Percentiles rank a stretch among this genome's conserved stretches.
Evolutionary conservation across 2,329 filamentous ascomycete species (phyloP).

Genomic region (Beauveria sp.): DNA sequence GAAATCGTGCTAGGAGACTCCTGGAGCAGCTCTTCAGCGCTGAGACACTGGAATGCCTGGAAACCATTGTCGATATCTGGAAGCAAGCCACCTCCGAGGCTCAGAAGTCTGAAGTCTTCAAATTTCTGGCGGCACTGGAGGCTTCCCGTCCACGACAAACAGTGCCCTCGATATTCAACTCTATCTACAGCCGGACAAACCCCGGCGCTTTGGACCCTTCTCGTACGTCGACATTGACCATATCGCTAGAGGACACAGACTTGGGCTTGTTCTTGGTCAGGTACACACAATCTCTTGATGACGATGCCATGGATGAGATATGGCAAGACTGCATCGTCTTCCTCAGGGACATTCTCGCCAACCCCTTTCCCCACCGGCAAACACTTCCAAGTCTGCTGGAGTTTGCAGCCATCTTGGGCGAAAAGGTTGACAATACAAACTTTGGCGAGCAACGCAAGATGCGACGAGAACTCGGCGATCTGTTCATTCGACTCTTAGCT

Average conservation of each 20-base stretch:
- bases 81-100: slow-evolving; percentile 41
- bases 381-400: slow-evolving; percentile 79
- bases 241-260: slow-evolving; percentile 74
- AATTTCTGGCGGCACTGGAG: slow-evolving; percentile 82
- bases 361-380: slow-evolving; percentile 91
- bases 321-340: slow-evolving; percentile 94
- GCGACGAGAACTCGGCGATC: slow-evolving; percentile 81
- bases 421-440: slow-evolving; percentile 96
- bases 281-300: slow-evolving; percentile 83
- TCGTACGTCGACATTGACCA: slow-evolving; percentile 81
- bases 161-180: slow-evolving; percentile 90
- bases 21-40: slow-evolving; percentile 89
- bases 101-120: slow-evolving; percentile 62
- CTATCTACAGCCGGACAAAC: slow-evolving; percentile 91
- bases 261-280: slow-evolving; percentile 84
- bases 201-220: slow-evolving; percentile 68
- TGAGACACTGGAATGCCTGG: slow-evolving; percentile 86
- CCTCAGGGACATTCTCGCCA: slow-evolving; percentile 78
- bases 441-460: slow-evolving; percentile 92
- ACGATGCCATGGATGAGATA: slow-evolving; percentile 97
- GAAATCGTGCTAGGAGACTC: slow-evolving; percentile 78
- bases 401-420: slow-evolving; percentile 81
- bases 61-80: slow-evolving; percentile 86
- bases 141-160: slow-evolving; percentile 86
- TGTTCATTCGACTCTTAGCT: slow-evolving; percentile 79